These are phyloP conservation scores for Vigna radiata DNA, from an alignment of 306 rosid genomes.

Conservation along the genomic window DNA sequence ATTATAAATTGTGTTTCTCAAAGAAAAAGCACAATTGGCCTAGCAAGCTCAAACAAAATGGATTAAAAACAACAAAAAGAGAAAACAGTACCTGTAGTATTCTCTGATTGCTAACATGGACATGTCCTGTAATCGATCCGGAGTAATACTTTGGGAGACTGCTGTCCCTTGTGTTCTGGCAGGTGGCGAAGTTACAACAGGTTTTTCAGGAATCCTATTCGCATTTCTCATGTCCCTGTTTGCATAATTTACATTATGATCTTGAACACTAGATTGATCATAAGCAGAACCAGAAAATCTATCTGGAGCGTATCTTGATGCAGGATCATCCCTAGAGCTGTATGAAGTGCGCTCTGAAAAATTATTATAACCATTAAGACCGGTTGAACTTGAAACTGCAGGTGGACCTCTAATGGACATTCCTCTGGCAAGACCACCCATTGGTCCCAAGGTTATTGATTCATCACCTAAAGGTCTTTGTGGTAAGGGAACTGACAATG, in stretches of 20 bases:
- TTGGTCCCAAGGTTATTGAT: constrained; percentile 89
- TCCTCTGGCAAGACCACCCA: constrained; percentile 95
- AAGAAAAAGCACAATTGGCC: constrained; percentile 1
- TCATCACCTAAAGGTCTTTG: constrained; percentile 72
- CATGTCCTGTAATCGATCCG: constrained; percentile 58
- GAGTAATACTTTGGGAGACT: constrained; percentile 45
- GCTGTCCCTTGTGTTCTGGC: constrained; percentile 57
- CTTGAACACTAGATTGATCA: constrained; percentile 67
- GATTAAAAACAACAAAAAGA: constrained; percentile 22
- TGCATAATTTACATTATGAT: constrained; percentile 56
- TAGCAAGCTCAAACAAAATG: constrained; percentile 20
- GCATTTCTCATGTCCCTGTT: constrained; percentile 64
- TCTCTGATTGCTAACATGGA: constrained; percentile 83
- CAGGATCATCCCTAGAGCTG: constrained; percentile 63
- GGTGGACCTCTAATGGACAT: constrained; percentile 88
- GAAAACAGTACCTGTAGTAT: constrained; percentile 72
- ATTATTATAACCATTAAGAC: constrained; percentile 69
- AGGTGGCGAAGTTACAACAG: constrained; percentile 56
- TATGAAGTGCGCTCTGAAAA: constrained; percentile 50
- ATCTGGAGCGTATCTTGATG: constrained; percentile 57
- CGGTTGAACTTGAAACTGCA: constrained; percentile 54
- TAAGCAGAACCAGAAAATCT: constrained; percentile 60
- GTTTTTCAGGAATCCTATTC: constrained; percentile 56
- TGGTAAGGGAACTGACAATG: constrained; percentile 67
- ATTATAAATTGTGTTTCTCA: constrained; percentile 8